Conservation (phyloP, 441 rosid genomes). For the Gossypium gossypioides region DNA sequence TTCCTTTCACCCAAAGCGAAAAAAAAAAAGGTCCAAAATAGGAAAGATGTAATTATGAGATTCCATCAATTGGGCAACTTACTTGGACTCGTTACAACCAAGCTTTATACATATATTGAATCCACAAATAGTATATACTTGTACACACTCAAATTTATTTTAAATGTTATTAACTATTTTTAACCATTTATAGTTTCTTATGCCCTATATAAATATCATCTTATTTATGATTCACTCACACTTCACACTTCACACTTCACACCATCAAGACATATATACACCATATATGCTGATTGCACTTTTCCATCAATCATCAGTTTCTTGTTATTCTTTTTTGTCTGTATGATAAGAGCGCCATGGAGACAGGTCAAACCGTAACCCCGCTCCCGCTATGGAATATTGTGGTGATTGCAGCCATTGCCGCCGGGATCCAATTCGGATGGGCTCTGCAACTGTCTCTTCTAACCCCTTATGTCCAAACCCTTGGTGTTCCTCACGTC, state of each 20-base stretch:
- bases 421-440: conserved; percentile 79
- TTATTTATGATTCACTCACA: neutral
- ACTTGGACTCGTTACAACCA: too few species aligned
- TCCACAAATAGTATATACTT: too few species aligned
- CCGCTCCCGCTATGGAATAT: conserved; percentile 29
- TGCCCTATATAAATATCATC: neutral
- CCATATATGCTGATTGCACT: neutral
- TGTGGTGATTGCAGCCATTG: conserved; percentile 56
- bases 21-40: too few species aligned
- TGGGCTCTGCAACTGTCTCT: conserved; percentile 91
- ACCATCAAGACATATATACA: neutral
- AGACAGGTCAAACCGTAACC: neutral
- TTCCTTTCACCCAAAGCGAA: too few species aligned
- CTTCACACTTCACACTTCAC: neutral
- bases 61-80: too few species aligned
- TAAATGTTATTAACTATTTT: too few species aligned
- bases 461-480: conserved; percentile 75
- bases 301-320: neutral
- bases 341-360: neutral
- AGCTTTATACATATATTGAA: too few species aligned
- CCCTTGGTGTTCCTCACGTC: conserved; percentile 70
- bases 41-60: too few species aligned
- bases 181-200: too few species aligned
- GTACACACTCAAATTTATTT: too few species aligned
- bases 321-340: neutral